A percentile compares a stretch with the other conserved stretches of the same genome.
Evolutionary conservation across 1,139 yeast species (phyloP).

Genomic region (Scheffersomyces parashehatae): DNA sequence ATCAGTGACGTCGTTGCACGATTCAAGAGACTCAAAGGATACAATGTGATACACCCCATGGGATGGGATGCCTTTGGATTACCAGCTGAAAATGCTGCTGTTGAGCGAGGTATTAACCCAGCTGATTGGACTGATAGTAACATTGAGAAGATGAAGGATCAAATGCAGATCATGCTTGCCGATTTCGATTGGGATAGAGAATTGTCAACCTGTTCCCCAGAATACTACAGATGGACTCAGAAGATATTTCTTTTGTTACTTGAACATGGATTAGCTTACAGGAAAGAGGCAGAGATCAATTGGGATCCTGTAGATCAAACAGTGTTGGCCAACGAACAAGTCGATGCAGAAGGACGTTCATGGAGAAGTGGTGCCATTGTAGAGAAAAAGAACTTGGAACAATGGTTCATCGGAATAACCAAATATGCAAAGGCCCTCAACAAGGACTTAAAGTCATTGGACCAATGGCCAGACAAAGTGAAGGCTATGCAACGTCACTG

Average conservation of each 20-base stretch:
- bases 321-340: constrained; percentile 95
- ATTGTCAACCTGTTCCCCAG: constrained; percentile 82
- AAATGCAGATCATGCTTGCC: constrained; percentile 74
- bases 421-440: constrained; percentile 68
- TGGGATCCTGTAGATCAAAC: constrained; percentile 98
- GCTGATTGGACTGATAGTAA: constrained; percentile 78
- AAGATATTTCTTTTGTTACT: constrained; percentile 71
- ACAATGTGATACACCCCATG: constrained; percentile 88
- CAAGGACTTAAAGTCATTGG: constrained; percentile 58
- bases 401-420: constrained; percentile 93
- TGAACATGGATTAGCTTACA: constrained; percentile 79
- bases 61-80: constrained; percentile 99
- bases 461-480: constrained; percentile 86
- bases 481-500: constrained; percentile 89
- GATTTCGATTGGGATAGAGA: constrained; percentile 96
- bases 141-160: constrained; percentile 79
- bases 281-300: constrained; percentile 84
- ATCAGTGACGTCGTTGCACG: constrained; percentile 84
- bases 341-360: constrained; percentile 82
- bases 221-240: constrained; percentile 92
- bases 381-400: constrained; percentile 75
- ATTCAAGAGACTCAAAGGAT: constrained; percentile 74
- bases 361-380: constrained; percentile 98
- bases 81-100: constrained; percentile 98
- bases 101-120: constrained; percentile 79